Base-by-base conservation (phyloP, 805 yeast species). In the Wickerhamomyces bisporus region DNA sequence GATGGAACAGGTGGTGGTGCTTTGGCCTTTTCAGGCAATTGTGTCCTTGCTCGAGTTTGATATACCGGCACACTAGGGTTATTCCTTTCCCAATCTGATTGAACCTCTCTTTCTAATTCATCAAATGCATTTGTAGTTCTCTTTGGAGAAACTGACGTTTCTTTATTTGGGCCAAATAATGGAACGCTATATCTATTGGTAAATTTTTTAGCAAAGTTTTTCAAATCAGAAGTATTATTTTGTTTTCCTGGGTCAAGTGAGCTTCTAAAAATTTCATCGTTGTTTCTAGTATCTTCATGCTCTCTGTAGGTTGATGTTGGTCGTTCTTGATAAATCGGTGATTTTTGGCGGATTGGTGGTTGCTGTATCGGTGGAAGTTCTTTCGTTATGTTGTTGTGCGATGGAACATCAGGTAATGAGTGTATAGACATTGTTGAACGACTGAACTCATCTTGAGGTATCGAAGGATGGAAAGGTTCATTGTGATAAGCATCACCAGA, bases 21-120 rank as follows among this genome's bases (percentile, higher is more conserved):
- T 9, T 35, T 34, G 11, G 23, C 29, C 7, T 14, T 12, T 32
- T 25, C 35, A 28, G 32, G 37, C 8, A 38, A 26, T 30, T 34
- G 21, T 29, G 46, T 35, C 6, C 31, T 29, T 8, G 4, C 19
- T 17, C 21, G 21, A 29, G 11, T 20, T 11, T 17, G 13, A 17
- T 17, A 6, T 6, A 13, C 6, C 17, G 21, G 16, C 7, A 13
- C 10, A 7, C 24, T n/a, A 5, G 40, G 40, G 17, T 44, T 46
- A 21, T 53, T 46, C 26, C 41, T 45, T 20, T 48, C 50, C 51
- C 55, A 52, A 32, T 58, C 61, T 4, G 58, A 52, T 25, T 56
- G 63, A 1, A 61, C 64, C 34, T 60, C 61, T 35, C 59, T 50
- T 30, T 60, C 64, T 8, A 61, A 37, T 30, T 57, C 60, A 41